Evolutionary conservation across 1,284 basidiomycete genomes (phyloP), one percentile per base, ranked within the genome.

Genomic region (Tilletia indica): DNA sequence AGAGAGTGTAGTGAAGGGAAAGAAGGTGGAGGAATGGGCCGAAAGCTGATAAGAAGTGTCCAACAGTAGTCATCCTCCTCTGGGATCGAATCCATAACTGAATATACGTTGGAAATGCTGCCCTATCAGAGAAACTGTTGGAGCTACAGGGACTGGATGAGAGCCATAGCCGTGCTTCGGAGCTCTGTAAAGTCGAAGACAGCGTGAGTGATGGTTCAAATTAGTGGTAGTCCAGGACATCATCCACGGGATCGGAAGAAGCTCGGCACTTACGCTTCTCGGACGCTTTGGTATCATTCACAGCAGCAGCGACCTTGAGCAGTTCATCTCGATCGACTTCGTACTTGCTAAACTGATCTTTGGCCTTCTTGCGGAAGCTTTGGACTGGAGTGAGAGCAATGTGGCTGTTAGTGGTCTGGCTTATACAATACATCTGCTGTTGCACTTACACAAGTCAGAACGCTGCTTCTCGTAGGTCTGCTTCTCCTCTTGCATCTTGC

Each of bases 1-100:
- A 25, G 90, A 92, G 82, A 86, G 80, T 1, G 87, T 94, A 1
- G 75, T 91, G 47, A 89, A 92, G 76, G 91, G 92, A 1, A 81
- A 79, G 48, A 74, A 75, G 66, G 73, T 74, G 0, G 69, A 77
- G 6, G 78, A 79, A 21, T 77, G 78, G 76, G 47, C 31, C 21
- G 72, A 68, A 19, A 54, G 51, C 51, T 54, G 51, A 54, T 8
- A 45, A 45, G 42, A 45, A 45, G 42, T 45, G 6, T 45, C 42
- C 6, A 45, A 45, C 14, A 8, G 9, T 45, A 45, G 42, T 45
- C 42, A 14, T 45, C 42, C 42, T 9, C 14, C 42, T 45, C 42
- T 14, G 42, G 42, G 14, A 45, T 45, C 42, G 42, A 14, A 45
- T 45, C 42, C 19, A 25, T 12, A 25, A 2, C n/a, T 16, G 16